Percentiles rank a stretch among this genome's conserved stretches.
These are phyloP conservation scores for Kodamaea plutei DNA, from an alignment of 1,139 yeast species.

Conservation along the genomic window DNA sequence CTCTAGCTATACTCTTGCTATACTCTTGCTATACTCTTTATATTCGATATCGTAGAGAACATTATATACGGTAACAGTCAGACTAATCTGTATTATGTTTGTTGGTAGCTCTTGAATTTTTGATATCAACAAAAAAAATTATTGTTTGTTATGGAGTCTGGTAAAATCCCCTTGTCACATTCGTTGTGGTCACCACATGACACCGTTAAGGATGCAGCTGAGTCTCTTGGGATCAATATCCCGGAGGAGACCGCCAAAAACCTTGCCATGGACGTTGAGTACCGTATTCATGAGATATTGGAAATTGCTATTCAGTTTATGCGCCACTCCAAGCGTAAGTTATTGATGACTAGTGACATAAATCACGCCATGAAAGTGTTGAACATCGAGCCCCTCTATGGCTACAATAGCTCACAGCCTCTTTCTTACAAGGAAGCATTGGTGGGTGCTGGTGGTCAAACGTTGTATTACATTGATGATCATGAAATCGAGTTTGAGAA, in stretches of 20 bases:
- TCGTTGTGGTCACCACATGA: conserved; percentile 98
- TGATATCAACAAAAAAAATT: no score
- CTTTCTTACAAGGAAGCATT: conserved; percentile 74
- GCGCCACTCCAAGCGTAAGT: conserved; percentile 87
- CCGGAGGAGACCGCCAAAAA: conserved; percentile 94
- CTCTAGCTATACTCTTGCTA: no score
- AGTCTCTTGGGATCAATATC: conserved; percentile 76
- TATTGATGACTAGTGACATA: conserved; percentile 77
- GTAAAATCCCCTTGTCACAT: conserved; percentile 63
- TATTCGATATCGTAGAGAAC: no score
- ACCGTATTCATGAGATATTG: conserved; percentile 88
- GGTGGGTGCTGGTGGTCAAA: conserved; percentile 86
- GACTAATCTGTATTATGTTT: no score
- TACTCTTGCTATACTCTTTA: no score
- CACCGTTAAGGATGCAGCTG: conserved; percentile 95
- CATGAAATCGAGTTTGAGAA: conserved; percentile 93
- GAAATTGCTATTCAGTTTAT: conserved; percentile 95
- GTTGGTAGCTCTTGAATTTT: no score
- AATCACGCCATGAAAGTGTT: conserved; percentile 77
- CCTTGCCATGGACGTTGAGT: conserved; percentile 97
- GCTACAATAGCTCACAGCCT: conserved; percentile 63
- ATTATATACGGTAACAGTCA: no score
- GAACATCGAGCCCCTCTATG: conserved; percentile 84
- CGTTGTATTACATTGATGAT: conserved; percentile 85
- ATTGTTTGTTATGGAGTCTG: conserved; percentile 43